Percentiles rank a stretch among this genome's conserved stretches.
Evolutionary conservation across 2,329 filamentous ascomycete genomes (phyloP).

Genomic region (Pyricularia pennisetigena): DNA sequence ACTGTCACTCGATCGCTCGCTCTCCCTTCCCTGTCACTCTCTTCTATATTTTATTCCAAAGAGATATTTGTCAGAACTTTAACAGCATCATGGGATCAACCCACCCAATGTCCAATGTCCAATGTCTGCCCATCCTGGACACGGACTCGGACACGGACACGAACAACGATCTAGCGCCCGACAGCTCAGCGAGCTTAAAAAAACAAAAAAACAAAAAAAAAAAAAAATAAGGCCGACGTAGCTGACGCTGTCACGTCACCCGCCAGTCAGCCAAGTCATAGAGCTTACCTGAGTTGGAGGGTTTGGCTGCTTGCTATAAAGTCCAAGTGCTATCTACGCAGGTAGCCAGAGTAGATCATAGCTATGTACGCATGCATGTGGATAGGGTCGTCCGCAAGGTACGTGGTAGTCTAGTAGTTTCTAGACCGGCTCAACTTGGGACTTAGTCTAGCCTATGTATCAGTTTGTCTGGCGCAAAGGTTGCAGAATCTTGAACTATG

Average conservation of each 20-base stretch:
- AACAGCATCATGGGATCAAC: not conserved
- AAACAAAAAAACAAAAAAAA: not conserved
- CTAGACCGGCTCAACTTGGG: no score
- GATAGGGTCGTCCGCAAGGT: not conserved
- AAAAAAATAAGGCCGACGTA: no score
- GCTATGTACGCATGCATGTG: not conserved
- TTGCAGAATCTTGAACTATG: not conserved
- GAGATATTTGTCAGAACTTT: not conserved
- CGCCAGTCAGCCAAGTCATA: not conserved
- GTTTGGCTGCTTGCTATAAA: not conserved
- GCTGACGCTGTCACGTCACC: not conserved
- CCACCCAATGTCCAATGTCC: not conserved
- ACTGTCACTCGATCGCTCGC: not conserved
- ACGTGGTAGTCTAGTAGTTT: not conserved
- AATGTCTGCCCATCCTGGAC: not conserved
- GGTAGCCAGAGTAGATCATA: not conserved
- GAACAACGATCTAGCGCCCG: not conserved
- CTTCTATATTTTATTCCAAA: not conserved
- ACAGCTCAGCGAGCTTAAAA: not conserved
- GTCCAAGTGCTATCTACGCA: not conserved
- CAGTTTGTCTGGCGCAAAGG: not conserved
- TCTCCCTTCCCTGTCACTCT: not conserved
- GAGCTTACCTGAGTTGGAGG: not conserved
- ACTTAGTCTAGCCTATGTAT: not conserved
- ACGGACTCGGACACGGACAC: not conserved